Conservation (phyloP, 2,329 filamentous ascomycete species). For the Sporothrix pseudoabietina region DNA sequence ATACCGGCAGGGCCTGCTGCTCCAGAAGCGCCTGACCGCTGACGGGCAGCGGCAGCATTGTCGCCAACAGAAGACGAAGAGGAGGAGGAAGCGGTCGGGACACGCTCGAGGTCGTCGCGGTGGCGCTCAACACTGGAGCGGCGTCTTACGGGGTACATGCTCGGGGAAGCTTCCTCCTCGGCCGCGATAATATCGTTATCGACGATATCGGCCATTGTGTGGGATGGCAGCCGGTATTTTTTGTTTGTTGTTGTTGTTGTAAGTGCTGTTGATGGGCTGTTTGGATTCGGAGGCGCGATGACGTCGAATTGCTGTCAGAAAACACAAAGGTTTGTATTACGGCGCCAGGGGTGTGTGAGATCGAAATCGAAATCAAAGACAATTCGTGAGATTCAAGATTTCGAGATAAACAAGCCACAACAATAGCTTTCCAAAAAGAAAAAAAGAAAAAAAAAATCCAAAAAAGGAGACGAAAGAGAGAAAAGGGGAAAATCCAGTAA, state of each 20-base stretch:
- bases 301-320: constrained; percentile 4
- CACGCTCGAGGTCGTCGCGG: constrained; percentile 61
- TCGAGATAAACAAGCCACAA: neutral
- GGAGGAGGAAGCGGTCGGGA: constrained; percentile 56
- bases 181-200: constrained; percentile 57
- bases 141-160: constrained; percentile 40
- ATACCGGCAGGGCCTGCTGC: constrained; percentile 49
- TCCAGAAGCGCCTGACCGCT: neutral
- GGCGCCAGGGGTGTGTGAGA: neutral
- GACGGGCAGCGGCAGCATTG: constrained; percentile 17
- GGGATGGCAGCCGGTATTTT: constrained; percentile 20
- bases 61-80: constrained; percentile 52
- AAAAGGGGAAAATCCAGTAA: neutral
- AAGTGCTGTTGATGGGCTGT: neutral
- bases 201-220: constrained; percentile 52
- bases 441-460: neutral
- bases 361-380: neutral
- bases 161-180: constrained; percentile 54
- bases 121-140: constrained; percentile 39
- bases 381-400: neutral
- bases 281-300: constrained; percentile 19
- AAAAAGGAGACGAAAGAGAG: neutral
- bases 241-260: neutral
- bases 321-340: neutral
- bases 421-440: neutral